Evolutionary conservation across 306 rosid species (phyloP).

Genomic region (Vigna trinervia): DNA sequence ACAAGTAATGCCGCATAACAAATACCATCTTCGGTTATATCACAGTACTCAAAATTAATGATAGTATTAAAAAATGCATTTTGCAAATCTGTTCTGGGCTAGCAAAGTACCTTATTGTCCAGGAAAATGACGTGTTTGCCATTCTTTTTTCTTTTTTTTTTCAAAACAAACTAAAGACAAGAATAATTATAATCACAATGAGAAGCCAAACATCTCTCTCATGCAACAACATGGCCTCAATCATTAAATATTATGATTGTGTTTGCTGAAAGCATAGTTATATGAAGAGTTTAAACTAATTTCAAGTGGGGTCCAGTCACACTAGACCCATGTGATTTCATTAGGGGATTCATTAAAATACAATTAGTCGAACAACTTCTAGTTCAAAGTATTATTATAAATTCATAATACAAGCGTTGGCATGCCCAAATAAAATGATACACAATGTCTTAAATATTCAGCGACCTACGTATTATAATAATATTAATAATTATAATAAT

Average conservation of each 20-base stretch:
- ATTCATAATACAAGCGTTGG: conserved; percentile 49
- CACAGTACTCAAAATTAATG: conserved; percentile 2
- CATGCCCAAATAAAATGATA: conserved; percentile 54
- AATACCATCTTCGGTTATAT: conserved; percentile 40
- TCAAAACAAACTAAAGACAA: conserved; percentile 4
- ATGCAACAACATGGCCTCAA: conserved; percentile 75
- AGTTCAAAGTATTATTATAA: conserved; percentile 52
- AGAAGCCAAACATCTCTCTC: conserved; percentile 61
- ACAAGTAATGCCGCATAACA: conserved; percentile 25
- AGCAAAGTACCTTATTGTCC: conserved; percentile 44
- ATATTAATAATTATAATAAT: conserved; percentile 12
- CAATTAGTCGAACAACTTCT: conserved; percentile 46
- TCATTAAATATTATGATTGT: conserved; percentile 55
- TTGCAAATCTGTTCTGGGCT: conserved; percentile 29
- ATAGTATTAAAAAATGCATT: conserved; percentile 1
- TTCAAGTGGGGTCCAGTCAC: conserved; percentile 49
- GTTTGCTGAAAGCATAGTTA: conserved; percentile 52
- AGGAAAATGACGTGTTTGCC: conserved; percentile 54
- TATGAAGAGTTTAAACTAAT: conserved; percentile 63
- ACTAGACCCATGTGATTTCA: conserved; percentile 83
- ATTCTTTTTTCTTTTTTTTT: not conserved
- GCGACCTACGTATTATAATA: conserved; percentile 27
- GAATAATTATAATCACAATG: conserved; percentile 45
- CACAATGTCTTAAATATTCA: conserved; percentile 44
- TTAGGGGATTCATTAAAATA: conserved; percentile 44